Conservation (phyloP, 371 early-diverging fungal species). For the Mortierella sp. region DNA sequence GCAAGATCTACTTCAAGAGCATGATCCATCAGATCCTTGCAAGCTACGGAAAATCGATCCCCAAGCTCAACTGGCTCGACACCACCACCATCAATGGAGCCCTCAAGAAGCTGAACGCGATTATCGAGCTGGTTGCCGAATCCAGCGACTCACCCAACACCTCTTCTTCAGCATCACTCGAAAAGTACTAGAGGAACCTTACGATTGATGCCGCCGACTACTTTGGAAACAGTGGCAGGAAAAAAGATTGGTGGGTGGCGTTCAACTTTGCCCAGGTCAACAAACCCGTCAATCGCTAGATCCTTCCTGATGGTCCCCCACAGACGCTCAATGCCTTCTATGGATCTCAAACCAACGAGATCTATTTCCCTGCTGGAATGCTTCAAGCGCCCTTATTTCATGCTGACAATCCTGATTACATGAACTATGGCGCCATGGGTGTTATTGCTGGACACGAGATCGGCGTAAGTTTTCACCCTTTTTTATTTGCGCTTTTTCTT, state of each 20-base stretch:
- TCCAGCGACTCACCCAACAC: slow-evolving; percentile 62
- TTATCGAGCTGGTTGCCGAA: slow-evolving; percentile 64
- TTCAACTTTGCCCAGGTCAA: slow-evolving; percentile 23
- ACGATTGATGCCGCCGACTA: slow-evolving; percentile 41
- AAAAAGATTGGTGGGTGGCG: slow-evolving; percentile 31
- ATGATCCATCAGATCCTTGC: slow-evolving; percentile 60
- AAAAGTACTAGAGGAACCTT: slow-evolving; percentile 60
- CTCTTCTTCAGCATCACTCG: slow-evolving; percentile 58
- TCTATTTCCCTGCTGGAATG: slow-evolving; percentile 74
- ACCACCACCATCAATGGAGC: slow-evolving; percentile 62
- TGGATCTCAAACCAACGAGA: slow-evolving; percentile 62
- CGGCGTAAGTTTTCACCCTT: slow-evolving; percentile 49
- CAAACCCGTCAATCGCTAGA: slow-evolving; percentile 51
- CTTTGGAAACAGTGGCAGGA: slow-evolving; percentile 60
- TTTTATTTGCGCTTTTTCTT: neutral
- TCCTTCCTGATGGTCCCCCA: slow-evolving; percentile 66
- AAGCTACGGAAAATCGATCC: slow-evolving; percentile 58
- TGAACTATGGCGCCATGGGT: slow-evolving; percentile 74
- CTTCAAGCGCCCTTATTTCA: slow-evolving; percentile 64
- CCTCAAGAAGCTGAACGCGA: slow-evolving; percentile 59
- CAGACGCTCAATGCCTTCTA: slow-evolving; percentile 73
- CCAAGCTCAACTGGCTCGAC: slow-evolving; percentile 68
- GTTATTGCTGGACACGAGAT: slow-evolving; percentile 72
- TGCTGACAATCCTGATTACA: slow-evolving; percentile 59
- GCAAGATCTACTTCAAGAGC: slow-evolving; percentile 47